Evolutionary conservation across 1,139 yeast species (phyloP).

Genomic region (Nakaseomyces delphensis): DNA sequence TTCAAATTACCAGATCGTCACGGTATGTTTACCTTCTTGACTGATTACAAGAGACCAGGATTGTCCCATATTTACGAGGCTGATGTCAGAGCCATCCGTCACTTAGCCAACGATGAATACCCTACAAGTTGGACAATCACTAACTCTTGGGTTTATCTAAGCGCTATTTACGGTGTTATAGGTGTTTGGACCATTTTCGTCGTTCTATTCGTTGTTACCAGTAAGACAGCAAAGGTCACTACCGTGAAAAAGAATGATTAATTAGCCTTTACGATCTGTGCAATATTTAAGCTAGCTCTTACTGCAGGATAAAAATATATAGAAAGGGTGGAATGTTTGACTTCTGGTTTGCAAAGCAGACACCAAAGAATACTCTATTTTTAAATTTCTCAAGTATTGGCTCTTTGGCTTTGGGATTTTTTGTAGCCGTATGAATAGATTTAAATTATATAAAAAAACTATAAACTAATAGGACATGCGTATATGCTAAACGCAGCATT

Average conservation of each 20-base stretch:
- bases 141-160: slow-evolving; percentile 85
- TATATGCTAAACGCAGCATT: no score
- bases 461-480: no score
- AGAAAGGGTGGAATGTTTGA: no score
- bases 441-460: no score
- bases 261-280: not conserved
- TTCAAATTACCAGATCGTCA: slow-evolving; percentile 90
- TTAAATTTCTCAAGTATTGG: no score
- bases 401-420: no score
- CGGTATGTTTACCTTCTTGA: slow-evolving; percentile 85
- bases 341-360: no score
- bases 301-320: no score
- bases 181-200: slow-evolving; percentile 70
- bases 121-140: slow-evolving; percentile 89
- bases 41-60: slow-evolving; percentile 78
- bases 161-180: slow-evolving; percentile 62
- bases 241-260: slow-evolving; percentile 21
- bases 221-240: slow-evolving; percentile 12
- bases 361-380: no score
- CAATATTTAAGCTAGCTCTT: not conserved
- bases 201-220: slow-evolving; percentile 40
- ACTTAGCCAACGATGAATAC: slow-evolving; percentile 92
- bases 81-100: slow-evolving; percentile 76
- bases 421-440: no score
- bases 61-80: slow-evolving; percentile 56